These are phyloP conservation scores for Trichoderma breve DNA, from an alignment of 2,329 filamentous ascomycete species.

Conservation along the genomic window DNA sequence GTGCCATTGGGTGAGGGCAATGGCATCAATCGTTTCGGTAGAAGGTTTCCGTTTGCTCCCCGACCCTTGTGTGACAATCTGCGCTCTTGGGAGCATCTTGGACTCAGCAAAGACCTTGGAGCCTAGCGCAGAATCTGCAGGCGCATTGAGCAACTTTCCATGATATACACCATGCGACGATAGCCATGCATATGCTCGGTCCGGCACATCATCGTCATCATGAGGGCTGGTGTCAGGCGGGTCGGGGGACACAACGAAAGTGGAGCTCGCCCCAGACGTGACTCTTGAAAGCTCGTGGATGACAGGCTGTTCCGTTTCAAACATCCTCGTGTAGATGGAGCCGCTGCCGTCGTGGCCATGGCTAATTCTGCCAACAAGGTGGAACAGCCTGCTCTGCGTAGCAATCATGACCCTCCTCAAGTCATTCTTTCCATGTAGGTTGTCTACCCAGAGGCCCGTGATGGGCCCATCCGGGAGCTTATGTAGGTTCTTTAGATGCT, in stretches of 20 bases:
- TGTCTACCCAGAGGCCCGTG: constrained; percentile 82
- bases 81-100: constrained; percentile 71
- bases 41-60: constrained; percentile 62
- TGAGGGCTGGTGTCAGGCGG: constrained; percentile 52
- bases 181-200: constrained; percentile 86
- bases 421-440: constrained; percentile 65
- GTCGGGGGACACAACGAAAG: constrained; percentile 75
- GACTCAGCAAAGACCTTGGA: constrained; percentile 74
- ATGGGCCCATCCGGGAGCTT: constrained; percentile 80
- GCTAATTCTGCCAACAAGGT: constrained; percentile 76
- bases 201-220: constrained; percentile 61
- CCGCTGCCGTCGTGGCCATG: constrained; percentile 75
- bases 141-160: constrained; percentile 68
- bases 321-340: constrained; percentile 82
- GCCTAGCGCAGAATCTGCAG: constrained; percentile 62
- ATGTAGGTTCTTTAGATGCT: constrained; percentile 81
- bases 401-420: constrained; percentile 74
- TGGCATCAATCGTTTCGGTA: constrained; percentile 72
- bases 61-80: constrained; percentile 67
- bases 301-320: constrained; percentile 80
- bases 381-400: constrained; percentile 74
- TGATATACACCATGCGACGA: constrained; percentile 83
- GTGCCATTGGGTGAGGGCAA: constrained; percentile 91
- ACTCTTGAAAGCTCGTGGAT: constrained; percentile 69
- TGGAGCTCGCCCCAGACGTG: constrained; percentile 54